Conservation (phyloP, 768 basidiomycete genomes). For the Mycena sanguinolenta region DNA sequence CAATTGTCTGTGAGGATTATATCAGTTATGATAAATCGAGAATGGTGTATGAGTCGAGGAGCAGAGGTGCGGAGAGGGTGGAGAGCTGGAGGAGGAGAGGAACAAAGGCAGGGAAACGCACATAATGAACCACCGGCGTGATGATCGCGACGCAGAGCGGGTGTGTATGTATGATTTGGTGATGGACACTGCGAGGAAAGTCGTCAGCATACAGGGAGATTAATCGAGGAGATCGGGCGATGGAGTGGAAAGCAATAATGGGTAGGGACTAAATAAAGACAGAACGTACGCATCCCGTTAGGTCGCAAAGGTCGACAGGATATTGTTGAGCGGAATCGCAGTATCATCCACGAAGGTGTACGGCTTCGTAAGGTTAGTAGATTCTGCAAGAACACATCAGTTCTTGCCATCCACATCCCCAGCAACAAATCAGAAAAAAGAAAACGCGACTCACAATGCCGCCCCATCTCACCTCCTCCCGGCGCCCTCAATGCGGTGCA, state of each 20-base stretch:
- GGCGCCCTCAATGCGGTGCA: constrained; percentile 39
- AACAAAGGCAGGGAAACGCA: constrained; percentile 20
- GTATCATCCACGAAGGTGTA: constrained; percentile 37
- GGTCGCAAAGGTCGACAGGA: constrained; percentile 39
- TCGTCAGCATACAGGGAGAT: too few species aligned
- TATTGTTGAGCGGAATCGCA: constrained; percentile 25
- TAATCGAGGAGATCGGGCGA: too few species aligned
- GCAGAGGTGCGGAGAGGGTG: background rate
- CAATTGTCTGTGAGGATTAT: constrained; percentile 38
- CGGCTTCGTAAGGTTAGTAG: constrained; percentile 42
- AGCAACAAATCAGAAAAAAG: background rate
- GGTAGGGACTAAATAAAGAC: too few species aligned
- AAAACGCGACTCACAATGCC: constrained; percentile 36
- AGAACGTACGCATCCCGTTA: constrained; percentile 24
- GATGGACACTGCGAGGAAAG: too few species aligned
- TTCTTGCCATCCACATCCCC: too few species aligned
- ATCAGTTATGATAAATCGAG: background rate
- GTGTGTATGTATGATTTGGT: constrained; percentile 30
- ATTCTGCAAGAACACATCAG: constrained; percentile 43
- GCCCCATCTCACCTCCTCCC: constrained; percentile 36
- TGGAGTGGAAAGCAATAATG: too few species aligned
- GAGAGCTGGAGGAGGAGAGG: background rate
- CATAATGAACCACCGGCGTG: constrained; percentile 46
- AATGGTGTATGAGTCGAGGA: background rate
- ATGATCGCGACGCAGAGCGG: constrained; percentile 41